These are phyloP conservation scores for Caryopteris hybrid DNA, from an alignment of 305 asterid species.

Conservation along the genomic window DNA sequence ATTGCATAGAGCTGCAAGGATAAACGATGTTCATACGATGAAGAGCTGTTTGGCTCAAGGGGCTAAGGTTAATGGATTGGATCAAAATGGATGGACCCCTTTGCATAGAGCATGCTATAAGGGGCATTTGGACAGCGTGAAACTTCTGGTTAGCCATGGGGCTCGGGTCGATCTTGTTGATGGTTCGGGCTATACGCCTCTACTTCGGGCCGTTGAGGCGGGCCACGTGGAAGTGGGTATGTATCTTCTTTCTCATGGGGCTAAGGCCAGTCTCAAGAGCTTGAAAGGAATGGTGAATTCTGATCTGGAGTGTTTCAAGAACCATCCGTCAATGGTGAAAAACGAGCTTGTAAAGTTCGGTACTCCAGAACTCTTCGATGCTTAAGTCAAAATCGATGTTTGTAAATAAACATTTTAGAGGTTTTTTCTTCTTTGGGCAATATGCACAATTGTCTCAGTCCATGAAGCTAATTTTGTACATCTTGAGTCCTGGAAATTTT, in stretches of 20 bases:
- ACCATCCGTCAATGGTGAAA: slow-evolving; percentile 22
- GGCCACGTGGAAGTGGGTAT: slow-evolving; percentile 58
- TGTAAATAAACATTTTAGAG: too few species aligned
- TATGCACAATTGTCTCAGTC: too few species aligned
- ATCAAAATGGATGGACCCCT: slow-evolving; percentile 81
- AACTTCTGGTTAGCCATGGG: slow-evolving; percentile 47
- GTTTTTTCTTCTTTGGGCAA: too few species aligned
- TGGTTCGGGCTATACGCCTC: slow-evolving; percentile 53
- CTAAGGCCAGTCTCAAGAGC: slow-evolving; percentile 55
- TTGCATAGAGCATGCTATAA: slow-evolving; percentile 74
- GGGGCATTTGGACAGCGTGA: slow-evolving; percentile 57
- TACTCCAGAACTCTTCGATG: too few species aligned
- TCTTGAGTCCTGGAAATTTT: too few species aligned
- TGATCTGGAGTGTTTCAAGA: slow-evolving; percentile 34
- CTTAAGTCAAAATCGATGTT: too few species aligned
- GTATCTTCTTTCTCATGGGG: slow-evolving; percentile 61
- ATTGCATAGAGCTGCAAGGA: slow-evolving; percentile 53
- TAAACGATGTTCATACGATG: slow-evolving; percentile 39
- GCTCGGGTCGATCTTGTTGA: slow-evolving; percentile 57
- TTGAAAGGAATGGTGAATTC: slow-evolving; percentile 28
- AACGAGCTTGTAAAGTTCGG: background rate
- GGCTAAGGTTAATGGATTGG: slow-evolving; percentile 49
- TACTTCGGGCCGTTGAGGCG: slow-evolving; percentile 58
- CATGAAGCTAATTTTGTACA: too few species aligned
- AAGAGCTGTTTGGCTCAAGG: slow-evolving; percentile 50